A percentile compares a stretch with the other conserved stretches of the same genome.
Evolutionary conservation across 2,329 filamentous ascomycete species (phyloP).

Genomic region (Pezicula carpinea): DNA sequence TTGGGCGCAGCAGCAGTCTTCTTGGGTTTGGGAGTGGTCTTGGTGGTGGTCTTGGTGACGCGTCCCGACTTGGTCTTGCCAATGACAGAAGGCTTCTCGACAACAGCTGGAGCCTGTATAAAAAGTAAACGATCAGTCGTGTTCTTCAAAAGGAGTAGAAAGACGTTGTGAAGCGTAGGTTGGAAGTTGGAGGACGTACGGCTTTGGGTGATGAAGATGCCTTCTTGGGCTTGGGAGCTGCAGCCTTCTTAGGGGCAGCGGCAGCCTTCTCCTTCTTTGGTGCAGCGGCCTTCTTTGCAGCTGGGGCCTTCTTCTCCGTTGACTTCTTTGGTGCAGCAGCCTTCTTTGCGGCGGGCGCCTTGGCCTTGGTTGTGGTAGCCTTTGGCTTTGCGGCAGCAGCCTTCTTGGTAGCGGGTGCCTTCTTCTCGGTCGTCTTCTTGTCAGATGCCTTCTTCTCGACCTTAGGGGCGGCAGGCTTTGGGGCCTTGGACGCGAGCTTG

Average conservation of each 20-base stretch:
- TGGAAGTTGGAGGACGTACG: conserved; percentile 16
- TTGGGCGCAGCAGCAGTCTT: conserved; percentile 30
- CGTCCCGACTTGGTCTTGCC: conserved; percentile 71
- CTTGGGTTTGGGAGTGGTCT: conserved; percentile 42
- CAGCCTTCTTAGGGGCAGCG: conserved; percentile 38
- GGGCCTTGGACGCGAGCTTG: conserved; percentile 63
- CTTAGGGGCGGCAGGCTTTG: conserved; percentile 38
- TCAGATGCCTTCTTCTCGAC: conserved; percentile 15
- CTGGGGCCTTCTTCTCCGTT: conserved; percentile 30
- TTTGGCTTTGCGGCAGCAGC: conserved; percentile 27
- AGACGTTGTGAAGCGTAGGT: too few species aligned
- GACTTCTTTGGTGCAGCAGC: conserved; percentile 23
- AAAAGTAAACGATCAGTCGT: conserved; percentile 16
- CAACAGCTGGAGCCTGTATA: conserved; percentile 56
- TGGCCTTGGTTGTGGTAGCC: conserved; percentile 25
- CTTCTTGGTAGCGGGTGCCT: conserved; percentile 28
- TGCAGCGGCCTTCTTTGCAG: conserved; percentile 29
- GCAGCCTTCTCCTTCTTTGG: conserved; percentile 40
- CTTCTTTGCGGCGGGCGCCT: conserved; percentile 5
- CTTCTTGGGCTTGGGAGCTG: conserved; percentile 28
- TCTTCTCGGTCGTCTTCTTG: conserved; percentile 31
- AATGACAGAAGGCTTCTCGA: conserved; percentile 57
- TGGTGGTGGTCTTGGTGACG: conserved; percentile 63
- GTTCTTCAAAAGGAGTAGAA: too few species aligned
- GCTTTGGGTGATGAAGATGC: conserved; percentile 19